These are phyloP conservation scores for Pontederia crassipes DNA, from an alignment of 176 grass and related monocot genomes.

Conservation along the genomic window DNA sequence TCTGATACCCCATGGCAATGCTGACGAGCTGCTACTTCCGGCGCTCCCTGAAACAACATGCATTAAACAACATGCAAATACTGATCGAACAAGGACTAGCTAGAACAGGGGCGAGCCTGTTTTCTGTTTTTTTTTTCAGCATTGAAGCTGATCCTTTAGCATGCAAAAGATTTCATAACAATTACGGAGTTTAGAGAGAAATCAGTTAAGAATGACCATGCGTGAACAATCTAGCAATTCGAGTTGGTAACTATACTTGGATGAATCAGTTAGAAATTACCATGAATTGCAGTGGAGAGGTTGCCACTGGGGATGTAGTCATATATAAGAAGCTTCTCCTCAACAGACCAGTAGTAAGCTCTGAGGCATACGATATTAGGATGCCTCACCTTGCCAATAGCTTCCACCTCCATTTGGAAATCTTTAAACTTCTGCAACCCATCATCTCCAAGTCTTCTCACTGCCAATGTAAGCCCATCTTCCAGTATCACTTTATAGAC, in stretches of 20 bases:
- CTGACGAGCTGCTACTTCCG: not conserved
- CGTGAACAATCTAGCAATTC: not conserved
- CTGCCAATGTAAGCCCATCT: not conserved
- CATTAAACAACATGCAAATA: not conserved
- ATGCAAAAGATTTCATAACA: too few relatives aligned
- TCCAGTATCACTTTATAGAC: not conserved
- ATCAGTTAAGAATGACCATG: not conserved
- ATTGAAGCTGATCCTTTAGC: too few relatives aligned
- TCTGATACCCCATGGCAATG: conserved; percentile 4
- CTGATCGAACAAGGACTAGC: not conserved
- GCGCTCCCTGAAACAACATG: not conserved
- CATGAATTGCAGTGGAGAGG: not conserved
- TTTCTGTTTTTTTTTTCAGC: not conserved
- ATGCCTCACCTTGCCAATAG: not conserved
- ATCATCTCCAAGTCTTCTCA: not conserved
- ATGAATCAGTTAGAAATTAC: not conserved
- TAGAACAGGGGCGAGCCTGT: not conserved
- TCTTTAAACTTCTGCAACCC: not conserved
- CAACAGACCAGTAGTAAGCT: not conserved
- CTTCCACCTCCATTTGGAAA: not conserved
- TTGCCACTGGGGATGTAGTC: not conserved
- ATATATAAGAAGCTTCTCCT: not conserved
- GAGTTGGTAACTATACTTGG: not conserved
- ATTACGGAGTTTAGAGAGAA: not conserved
- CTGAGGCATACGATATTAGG: not conserved